Base-by-base conservation (phyloP, 371 early-diverging fungal species). In the Mucor circinelloides region DNA sequence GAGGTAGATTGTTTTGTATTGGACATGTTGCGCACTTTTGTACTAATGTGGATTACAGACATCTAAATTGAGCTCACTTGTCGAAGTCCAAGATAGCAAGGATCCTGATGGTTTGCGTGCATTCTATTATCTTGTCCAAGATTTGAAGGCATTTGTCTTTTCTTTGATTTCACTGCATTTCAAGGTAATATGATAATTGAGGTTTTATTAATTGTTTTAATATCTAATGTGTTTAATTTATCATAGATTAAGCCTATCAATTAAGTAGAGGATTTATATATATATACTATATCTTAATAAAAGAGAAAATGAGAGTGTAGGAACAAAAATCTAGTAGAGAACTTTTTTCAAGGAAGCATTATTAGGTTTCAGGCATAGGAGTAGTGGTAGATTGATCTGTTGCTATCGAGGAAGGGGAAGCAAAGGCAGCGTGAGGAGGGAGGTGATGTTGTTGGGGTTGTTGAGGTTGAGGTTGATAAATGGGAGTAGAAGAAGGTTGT, bases 71-170 rank as follows among this genome's bases (percentile, higher is more conserved):
- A 92, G 95, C 3, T 95, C 97, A 7, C 84, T 99, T 63, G 90
- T 90, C 4, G 97, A 99, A 68, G 95, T 97, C 0, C 89, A 92
- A 56, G 87, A 90, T 10, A 93, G 94, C 64, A 85, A 94, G 52
- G 99, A 99, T 73, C 97, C 98, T 13, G 97, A 97, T 58, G 98
- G 97, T 25, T 85, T 99, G 28, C 91, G 94, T 30, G 90, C 90
- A 23, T 95, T 98, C 64, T 98, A 99, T 74, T 99, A 96, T 75
- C 80, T 99, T 61, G 91, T 97, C n/a, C 98, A 99, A 79, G 98
- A 99, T 77, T 87, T 99, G 48, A 97, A 96, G 77, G 95, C 95
- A 65, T 85, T 97, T 60, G 93, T 99, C 9, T 94, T 98, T 70
- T 96, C 96, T 28, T 82, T 99, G 44, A 94, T 98, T 69, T 87